Base-by-base conservation (phyloP, 495 filamentous ascomycete genomes). In the Penicillium ochrochloron region DNA sequence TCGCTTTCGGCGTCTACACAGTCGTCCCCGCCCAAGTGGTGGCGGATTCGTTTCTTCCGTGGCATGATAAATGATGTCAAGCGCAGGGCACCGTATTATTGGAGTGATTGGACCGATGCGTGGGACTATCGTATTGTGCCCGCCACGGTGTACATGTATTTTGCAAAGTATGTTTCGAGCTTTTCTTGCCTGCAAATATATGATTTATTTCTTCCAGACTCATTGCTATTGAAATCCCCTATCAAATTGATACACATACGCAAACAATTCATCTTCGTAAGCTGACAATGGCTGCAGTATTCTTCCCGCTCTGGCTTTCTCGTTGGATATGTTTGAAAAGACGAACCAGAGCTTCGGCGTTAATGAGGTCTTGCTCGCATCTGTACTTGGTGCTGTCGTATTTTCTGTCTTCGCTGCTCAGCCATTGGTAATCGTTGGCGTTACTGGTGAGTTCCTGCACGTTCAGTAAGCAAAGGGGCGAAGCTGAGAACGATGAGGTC, bases 111-210 rank as follows among this genome's bases (percentile, higher is more conserved):
- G 89, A 82, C 76, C 33, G 92, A 94, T 78, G 92, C 91, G 3
- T 93, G 90, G 90, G 87, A 93, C 73, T 95, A 95, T 77, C 85
- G 92, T 37, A 88, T 93, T 41, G 81, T 95, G 31, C 90, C 92
- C 37, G 89, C 89, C 29, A 93, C 91, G 37, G 82, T 95, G 52
- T 93, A 93, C 75, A 95, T 93, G 90, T 94, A 92, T 77, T 94
- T 94, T 82, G 92, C 90, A 29, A 94, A 94, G 91, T 93, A 80
- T 70, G 86, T 63, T 52, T 15, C 63, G 34, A 41, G 53, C 11
- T 23, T 52, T 29, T 51, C 23, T 19, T 42, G 35, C 10, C 46
- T 56, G 15, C 53, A 37, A 54, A 29, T 33, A 33, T 9, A 29
- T 31, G 37, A 0, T 59, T 19, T 50, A 31, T 33, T 60, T 48